These are phyloP conservation scores for Barnettozyma pratensis DNA, from an alignment of 805 yeast species.

Conservation along the genomic window DNA sequence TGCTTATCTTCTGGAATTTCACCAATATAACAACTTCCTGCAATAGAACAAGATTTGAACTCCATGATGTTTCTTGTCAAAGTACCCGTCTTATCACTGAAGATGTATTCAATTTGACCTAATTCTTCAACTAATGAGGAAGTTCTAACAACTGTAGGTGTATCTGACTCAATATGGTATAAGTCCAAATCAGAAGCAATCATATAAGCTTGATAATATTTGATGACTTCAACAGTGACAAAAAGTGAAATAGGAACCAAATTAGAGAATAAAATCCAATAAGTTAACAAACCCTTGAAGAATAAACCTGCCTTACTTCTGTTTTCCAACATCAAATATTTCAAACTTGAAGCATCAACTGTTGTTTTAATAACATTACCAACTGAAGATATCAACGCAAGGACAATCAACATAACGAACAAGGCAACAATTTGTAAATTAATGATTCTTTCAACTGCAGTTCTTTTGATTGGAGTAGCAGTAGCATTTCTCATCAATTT, in stretches of 20 bases:
- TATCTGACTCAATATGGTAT: conserved; percentile 82
- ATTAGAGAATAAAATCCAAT: conserved; percentile 94
- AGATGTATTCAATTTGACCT: conserved; percentile 94
- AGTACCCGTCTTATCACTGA: conserved; percentile 97
- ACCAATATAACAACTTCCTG: conserved; percentile 82
- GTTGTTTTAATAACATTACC: conserved; percentile 79
- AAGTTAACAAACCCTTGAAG: conserved; percentile 84
- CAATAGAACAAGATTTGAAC: conserved; percentile 88
- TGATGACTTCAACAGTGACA: conserved; percentile 93
- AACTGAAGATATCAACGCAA: conserved; percentile 75
- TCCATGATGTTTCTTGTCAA: conserved; percentile 96
- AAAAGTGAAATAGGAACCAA: conserved; percentile 96
- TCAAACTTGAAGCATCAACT: conserved; percentile 44
- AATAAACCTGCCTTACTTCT: conserved; percentile 65
- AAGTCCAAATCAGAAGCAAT: conserved; percentile 92
- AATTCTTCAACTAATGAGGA: conserved; percentile 94
- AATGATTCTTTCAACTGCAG: conserved; percentile 94
- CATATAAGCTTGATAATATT: conserved; percentile 91
- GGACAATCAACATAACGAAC: conserved; percentile 69
- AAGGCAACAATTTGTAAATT: conserved; percentile 87
- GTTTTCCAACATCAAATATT: conserved; percentile 65
- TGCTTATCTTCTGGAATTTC: conserved; percentile 88
- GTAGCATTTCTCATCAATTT: conserved; percentile 98
- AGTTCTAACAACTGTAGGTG: conserved; percentile 93
- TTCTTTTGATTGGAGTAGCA: conserved; percentile 94